phyloP scores from a whole-genome alignment of 2,329 filamentous ascomycete genomes.

The Leptodontidium sp. region DNA sequence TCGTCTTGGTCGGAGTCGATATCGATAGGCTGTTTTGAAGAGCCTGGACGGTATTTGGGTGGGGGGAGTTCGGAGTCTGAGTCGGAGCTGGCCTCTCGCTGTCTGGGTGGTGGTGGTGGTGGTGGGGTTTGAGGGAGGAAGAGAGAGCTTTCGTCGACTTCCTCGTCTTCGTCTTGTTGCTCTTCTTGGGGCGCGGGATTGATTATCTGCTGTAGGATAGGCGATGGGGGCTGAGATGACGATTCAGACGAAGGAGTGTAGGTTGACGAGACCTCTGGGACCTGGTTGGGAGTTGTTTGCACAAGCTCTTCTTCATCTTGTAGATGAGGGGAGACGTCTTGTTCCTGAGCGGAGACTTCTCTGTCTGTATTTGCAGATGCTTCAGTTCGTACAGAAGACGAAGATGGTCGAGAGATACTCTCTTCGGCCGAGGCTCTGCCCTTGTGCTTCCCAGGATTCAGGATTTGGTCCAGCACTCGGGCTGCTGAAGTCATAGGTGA shows the following conservation, averaged over 20 bases:
- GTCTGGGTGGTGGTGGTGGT: not conserved
- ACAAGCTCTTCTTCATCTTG: too few relatives aligned
- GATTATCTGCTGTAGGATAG: not conserved
- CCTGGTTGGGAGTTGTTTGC: not conserved
- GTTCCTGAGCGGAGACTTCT: too few relatives aligned
- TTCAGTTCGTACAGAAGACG: not conserved
- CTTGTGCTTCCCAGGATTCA: not conserved
- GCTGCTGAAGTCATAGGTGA: not conserved
- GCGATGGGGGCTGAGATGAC: not conserved
- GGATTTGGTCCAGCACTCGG: not conserved
- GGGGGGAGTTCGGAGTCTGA: constrained; percentile 3
- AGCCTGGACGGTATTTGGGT: not conserved
- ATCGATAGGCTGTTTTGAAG: constrained; percentile 4
- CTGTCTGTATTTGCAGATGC: not conserved
- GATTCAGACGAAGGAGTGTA: not conserved
- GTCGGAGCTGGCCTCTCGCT: not conserved
- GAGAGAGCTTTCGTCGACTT: not conserved
- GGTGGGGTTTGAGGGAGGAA: not conserved
- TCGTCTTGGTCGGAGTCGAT: not conserved
- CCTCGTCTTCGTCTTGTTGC: too few relatives aligned
- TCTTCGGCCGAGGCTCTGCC: not conserved
- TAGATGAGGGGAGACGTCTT: too few relatives aligned
- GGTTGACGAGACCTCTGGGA: not conserved
- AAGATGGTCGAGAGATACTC: not conserved
- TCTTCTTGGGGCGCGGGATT: not conserved